These are phyloP conservation scores for Epichloe uncinata DNA, from an alignment of 2,329 filamentous ascomycete genomes.

Conservation along the genomic window DNA sequence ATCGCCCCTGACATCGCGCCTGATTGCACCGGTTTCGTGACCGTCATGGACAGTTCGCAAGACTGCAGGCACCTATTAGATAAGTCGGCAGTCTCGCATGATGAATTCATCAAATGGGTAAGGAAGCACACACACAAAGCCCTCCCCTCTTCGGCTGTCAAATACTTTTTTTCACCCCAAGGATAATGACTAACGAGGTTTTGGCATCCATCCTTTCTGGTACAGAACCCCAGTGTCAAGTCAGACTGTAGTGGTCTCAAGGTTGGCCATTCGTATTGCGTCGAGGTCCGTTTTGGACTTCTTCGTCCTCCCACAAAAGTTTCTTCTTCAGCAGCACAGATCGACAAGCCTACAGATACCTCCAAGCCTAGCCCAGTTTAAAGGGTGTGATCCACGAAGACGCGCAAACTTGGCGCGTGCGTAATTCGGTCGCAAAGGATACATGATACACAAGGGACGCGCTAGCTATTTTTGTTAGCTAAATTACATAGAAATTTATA, in stretches of 20 bases:
- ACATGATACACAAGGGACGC: no score
- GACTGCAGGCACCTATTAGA: not conserved
- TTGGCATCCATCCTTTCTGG: not conserved
- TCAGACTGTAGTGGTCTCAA: not conserved
- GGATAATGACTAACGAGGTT: not conserved
- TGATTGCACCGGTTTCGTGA: no score
- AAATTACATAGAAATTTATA: no score
- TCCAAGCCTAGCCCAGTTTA: no score
- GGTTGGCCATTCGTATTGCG: not conserved
- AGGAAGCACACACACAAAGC: not conserved
- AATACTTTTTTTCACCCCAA: not conserved
- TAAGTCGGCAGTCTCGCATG: not conserved
- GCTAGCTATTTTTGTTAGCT: no score
- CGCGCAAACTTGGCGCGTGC: no score
- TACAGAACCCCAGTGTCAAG: not conserved
- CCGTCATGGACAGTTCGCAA: not conserved
- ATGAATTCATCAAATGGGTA: not conserved
- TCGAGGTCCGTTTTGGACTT: not conserved
- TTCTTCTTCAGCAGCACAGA: no score
- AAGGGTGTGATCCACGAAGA: no score
- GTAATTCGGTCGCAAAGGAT: no score
- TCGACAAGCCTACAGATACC: no score
- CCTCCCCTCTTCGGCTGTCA: not conserved
- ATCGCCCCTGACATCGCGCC: no score
- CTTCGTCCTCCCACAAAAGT: no score